Base-by-base conservation (phyloP, 306 rosid species). In the Albizia julibrissin region DNA sequence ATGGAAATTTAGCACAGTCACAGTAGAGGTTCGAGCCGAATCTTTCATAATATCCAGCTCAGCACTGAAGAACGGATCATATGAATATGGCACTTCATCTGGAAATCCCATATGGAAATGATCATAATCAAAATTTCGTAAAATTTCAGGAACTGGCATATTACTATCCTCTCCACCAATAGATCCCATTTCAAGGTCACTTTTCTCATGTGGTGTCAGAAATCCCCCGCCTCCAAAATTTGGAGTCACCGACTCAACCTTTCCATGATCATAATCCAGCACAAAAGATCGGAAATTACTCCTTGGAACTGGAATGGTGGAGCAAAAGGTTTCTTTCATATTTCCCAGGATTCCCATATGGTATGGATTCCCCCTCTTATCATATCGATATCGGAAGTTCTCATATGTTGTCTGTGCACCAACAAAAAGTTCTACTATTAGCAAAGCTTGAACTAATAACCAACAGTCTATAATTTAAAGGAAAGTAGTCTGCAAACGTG, bases 391-490 rank as follows among this genome's bases (percentile, higher is more conserved):
- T 14, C 98, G 90, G 79, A 95, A 95, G 84, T 92, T 95, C 87
- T 95, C 98, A 18, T 95, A 95, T n/a, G 99, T 95, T 24, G 99
- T 93, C 98, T 95, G 92, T 75, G 80, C 47, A 14, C 69, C 69
- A 80, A 82, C 19, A 85, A 65, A 61, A 75, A 72, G 1, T 24
- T 81, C 43, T 31, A 70, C 42, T 39, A 39, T 65, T 46, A 76
- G 21, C 37, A 34, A 37, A 34, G 62, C 26, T 65, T 42, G 52
- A 78, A 75, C 50, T 13, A 64, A 69, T 26, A 70, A 70, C 64
- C 59, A n/a, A 68, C 24, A 72, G 16, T 78, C 24, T 56, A 43
- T 16, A 8, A 75, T 62, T 52, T n/a, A 75, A 21, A 34, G 19
- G 72, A 67, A 75, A 82, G 54, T n/a, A 76, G 64, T 74, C 19